phyloP scores from a whole-genome alignment of 164 flowering plant genomes.

The Dillenia turbinata region DNA sequence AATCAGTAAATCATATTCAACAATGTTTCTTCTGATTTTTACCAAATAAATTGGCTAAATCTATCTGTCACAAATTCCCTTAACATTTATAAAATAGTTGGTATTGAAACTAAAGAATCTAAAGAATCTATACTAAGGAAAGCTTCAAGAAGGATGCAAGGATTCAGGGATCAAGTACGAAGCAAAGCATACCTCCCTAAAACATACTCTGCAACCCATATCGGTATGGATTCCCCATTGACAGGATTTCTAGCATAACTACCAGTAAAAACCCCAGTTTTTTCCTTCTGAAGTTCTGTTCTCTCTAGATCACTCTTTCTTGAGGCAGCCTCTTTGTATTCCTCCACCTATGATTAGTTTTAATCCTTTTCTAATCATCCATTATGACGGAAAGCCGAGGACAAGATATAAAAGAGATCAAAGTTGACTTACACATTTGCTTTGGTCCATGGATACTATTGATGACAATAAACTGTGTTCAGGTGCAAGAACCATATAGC shows the following conservation, averaged over 20 bases:
- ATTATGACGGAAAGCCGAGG: not conserved
- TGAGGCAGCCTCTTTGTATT: conserved; percentile 72
- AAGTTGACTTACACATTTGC: conserved; percentile 47
- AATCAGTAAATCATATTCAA: conserved; percentile 7
- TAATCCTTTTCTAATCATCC: conserved; percentile 14
- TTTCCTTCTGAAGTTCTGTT: conserved; percentile 96
- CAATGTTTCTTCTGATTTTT: not conserved
- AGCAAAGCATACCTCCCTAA: conserved; percentile 63
- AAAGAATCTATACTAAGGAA: not conserved
- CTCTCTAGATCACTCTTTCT: conserved; percentile 96
- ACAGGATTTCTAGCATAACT: conserved; percentile 87
- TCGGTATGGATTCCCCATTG: conserved; percentile 78
- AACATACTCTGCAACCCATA: conserved; percentile 99
- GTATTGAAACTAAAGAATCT: not conserved
- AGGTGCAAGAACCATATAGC: conserved; percentile 93
- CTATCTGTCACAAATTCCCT: no score
- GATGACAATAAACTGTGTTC: conserved; percentile 69
- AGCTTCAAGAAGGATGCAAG: not conserved
- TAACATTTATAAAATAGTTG: not conserved
- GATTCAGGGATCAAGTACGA: not conserved
- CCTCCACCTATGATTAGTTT: conserved; percentile 68
- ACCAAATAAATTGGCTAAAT: no score
- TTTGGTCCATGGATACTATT: conserved; percentile 50
- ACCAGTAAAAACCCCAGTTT: conserved; percentile 91
- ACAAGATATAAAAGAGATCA: conserved; percentile 7